Evolutionary conservation across 805 yeast species (phyloP).

Genomic region (Yamadazyma laniorum): DNA sequence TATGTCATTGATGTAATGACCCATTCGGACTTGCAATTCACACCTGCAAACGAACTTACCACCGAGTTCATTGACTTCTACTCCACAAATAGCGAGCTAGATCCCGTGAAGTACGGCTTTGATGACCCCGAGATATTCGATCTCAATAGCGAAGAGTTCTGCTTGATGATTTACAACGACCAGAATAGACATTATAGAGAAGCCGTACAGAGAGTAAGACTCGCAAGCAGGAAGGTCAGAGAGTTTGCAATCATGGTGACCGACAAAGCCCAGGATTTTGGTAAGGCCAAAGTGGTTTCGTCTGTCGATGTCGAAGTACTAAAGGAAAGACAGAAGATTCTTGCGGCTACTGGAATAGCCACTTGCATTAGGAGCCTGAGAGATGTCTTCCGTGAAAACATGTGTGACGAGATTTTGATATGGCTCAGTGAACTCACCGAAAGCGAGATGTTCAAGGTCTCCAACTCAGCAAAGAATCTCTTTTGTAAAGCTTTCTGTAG

Average conservation of each 20-base stretch:
- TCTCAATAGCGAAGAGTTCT: conserved; percentile 47
- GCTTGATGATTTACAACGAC: conserved; percentile 70
- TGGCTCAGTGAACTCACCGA: conserved; percentile 64
- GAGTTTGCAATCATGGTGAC: conserved; percentile 76
- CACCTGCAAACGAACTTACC: conserved; percentile 24
- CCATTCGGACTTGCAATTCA: conserved; percentile 43
- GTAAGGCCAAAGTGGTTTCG: conserved; percentile 67
- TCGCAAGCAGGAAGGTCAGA: conserved; percentile 60
- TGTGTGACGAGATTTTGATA: conserved; percentile 67
- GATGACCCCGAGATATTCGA: conserved; percentile 29
- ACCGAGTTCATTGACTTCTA: conserved; percentile 25
- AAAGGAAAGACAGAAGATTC: conserved; percentile 50
- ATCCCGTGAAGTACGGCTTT: conserved; percentile 43
- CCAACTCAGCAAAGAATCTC: conserved; percentile 44
- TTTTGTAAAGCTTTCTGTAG: conserved; percentile 58
- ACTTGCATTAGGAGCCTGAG: conserved; percentile 64
- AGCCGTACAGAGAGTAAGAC: conserved; percentile 61
- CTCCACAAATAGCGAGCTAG: conserved; percentile 32
- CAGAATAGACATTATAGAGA: conserved; percentile 74
- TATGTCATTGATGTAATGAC: conserved; percentile 61
- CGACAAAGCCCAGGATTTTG: conserved; percentile 56
- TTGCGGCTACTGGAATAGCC: conserved; percentile 64
- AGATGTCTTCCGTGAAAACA: conserved; percentile 75
- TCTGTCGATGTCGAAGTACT: conserved; percentile 52
- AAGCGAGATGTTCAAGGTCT: conserved; percentile 51